Evolutionary conservation across 2,329 filamentous ascomycete genomes (phyloP), one percentile per base, ranked within the genome.

Genomic region (Pseudogymnoascus destructans): DNA sequence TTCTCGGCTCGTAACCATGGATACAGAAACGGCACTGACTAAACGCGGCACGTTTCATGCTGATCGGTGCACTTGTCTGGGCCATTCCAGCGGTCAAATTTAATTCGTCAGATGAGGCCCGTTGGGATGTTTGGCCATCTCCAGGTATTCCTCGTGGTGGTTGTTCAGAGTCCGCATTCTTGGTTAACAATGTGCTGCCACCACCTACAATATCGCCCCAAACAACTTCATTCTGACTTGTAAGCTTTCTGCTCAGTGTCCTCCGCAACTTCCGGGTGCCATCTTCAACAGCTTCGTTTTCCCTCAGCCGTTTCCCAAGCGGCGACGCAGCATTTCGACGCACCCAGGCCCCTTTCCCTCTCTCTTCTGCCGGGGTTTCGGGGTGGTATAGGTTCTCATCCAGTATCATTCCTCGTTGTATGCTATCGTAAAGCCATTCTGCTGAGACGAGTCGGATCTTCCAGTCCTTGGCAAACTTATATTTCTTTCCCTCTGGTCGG

Each of bases 381-480:
- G 89, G 91, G 68, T 95, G 84, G 70, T 95, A 98, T 60, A 81
- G 82, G n/a, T 75, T 72, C 70, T 97, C 93, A 58, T 96, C 88
- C 17, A 98, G 74, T 17, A 91, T 86, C 89, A 98, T 93, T 59
- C 90, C 89, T 62, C 93, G 80, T 63, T 86, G 80, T 60, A 93
- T 71, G 66, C 87, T 92, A 67, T 96, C 87, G 56, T 84, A 75
- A 35, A 97, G 79, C 93, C 93, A 98, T 67, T 90, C 85, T 32
- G 87, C 70, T 1, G 86, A 84, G 21, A 98, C 89, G 21, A 90
- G 81, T 57, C 82, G 82, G 63, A 95, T 81, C 49, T 79, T 78
- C 91, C 93, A 98, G 64, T 79, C 79, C 64, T 81, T 83, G n/a
- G 92, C 93, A 59, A 89, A 89, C 58, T 82, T 81, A 70, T 95